Conservation (phyloP, 2,329 filamentous ascomycete genomes). For the Apiospora malaysiana region DNA sequence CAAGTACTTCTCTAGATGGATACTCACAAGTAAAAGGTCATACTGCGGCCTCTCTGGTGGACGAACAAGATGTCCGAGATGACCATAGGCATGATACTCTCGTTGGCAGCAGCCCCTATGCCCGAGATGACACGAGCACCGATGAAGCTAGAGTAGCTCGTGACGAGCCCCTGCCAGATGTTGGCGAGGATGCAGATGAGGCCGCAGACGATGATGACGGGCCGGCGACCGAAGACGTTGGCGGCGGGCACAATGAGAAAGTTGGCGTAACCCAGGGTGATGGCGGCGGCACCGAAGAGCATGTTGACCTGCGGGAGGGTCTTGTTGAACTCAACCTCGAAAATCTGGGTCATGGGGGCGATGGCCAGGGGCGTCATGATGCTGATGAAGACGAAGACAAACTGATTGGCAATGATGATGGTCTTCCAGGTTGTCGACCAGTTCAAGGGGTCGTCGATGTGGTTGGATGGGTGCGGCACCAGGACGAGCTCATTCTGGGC, state of each 20-base stretch:
- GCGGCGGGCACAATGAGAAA: constrained; percentile 41
- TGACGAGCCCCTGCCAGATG: constrained; percentile 40
- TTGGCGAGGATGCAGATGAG: constrained; percentile 39
- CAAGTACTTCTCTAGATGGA: neutral
- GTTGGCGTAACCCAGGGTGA: constrained; percentile 43
- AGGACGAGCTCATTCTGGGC: constrained; percentile 29
- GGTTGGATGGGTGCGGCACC: constrained; percentile 33
- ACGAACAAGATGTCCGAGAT: constrained; percentile 40
- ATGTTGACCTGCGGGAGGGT: constrained; percentile 41
- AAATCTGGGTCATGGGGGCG: constrained; percentile 42
- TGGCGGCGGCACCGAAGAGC: constrained; percentile 41
- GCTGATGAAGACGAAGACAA: constrained; percentile 42
- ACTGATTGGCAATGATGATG: constrained; percentile 40
- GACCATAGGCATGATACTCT: constrained; percentile 43
- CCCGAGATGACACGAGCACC: constrained; percentile 41
- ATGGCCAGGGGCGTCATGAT: constrained; percentile 44
- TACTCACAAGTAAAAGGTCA: constrained; percentile 38
- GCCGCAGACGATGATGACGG: constrained; percentile 39
- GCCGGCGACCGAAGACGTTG: constrained; percentile 41
- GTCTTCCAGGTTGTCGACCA: constrained; percentile 41
- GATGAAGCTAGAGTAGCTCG: constrained; percentile 39
- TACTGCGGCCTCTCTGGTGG: constrained; percentile 38
- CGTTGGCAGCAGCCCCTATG: constrained; percentile 40
- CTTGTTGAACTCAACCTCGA: constrained; percentile 42
- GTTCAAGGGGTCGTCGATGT: constrained; percentile 38